Conservation (phyloP, 2,329 filamentous ascomycete species). For the Colletotrichum sp. region DNA sequence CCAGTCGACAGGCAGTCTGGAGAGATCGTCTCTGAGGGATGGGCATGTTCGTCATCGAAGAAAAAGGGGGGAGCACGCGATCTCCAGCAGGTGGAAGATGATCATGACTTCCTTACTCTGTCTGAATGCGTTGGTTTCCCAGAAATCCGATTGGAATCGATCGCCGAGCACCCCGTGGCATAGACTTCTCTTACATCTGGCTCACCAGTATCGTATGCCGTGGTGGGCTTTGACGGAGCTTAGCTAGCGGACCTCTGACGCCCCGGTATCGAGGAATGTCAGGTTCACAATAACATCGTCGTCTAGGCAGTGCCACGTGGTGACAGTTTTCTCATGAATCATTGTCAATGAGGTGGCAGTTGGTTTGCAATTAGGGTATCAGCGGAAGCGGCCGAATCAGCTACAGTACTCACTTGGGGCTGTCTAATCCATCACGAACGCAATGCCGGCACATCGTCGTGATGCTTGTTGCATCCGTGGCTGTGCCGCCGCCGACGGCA, state of each 20-base stretch:
- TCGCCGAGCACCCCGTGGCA: background rate
- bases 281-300: background rate
- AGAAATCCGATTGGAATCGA: background rate
- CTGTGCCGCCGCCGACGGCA: background rate
- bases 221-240: too few relatives aligned
- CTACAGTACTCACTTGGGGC: background rate
- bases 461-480: background rate
- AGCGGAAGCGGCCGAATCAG: background rate
- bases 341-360: background rate
- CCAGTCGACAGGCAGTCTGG: background rate
- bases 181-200: background rate
- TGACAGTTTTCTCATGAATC: background rate
- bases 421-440: background rate
- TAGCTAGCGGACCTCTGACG: too few relatives aligned
- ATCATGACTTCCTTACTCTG: rapidly evolving
- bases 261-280: background rate
- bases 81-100: background rate
- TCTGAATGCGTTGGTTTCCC: rapidly evolving
- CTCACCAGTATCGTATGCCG: too few relatives aligned
- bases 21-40: background rate
- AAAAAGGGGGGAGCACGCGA: rapidly evolving
- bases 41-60: background rate
- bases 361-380: background rate
- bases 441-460: background rate
- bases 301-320: background rate